Percentiles rank a stretch among this genome's conserved stretches.
These are phyloP conservation scores for Aspergillus sclerotioniger DNA, from an alignment of 495 filamentous ascomycete species.

Conservation along the genomic window DNA sequence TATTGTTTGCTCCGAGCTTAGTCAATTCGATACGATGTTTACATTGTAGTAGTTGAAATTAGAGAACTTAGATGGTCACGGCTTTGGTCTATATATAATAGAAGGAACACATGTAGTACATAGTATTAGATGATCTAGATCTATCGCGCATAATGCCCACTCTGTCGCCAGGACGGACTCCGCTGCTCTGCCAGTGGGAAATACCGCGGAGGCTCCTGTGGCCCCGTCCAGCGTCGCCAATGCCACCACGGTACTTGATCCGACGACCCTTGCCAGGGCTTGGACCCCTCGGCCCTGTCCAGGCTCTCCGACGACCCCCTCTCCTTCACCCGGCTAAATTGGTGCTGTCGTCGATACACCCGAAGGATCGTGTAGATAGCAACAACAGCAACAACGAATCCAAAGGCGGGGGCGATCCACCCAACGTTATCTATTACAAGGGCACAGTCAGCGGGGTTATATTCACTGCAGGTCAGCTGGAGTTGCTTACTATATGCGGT, in stretches of 20 bases:
- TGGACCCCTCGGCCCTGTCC: slow-evolving; percentile 22
- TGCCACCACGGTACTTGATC: slow-evolving; percentile 35
- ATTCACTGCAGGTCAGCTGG: not conserved
- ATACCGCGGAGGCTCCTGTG: slow-evolving; percentile 24
- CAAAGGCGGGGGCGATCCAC: slow-evolving; percentile 17
- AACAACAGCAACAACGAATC: slow-evolving; percentile 8
- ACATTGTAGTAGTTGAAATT: too few species aligned
- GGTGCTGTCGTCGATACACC: slow-evolving; percentile 16
- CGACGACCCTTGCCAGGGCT: slow-evolving; percentile 9
- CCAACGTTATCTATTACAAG: slow-evolving; percentile 9
- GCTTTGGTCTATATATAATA: too few species aligned
- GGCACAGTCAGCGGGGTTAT: slow-evolving; percentile 1
- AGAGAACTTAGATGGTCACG: too few species aligned
- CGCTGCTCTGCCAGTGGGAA: slow-evolving; percentile 30
- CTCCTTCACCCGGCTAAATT: slow-evolving; percentile 9
- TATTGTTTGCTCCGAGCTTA: too few species aligned
- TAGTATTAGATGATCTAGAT: not conserved
- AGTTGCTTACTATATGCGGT: slow-evolving; percentile 11
- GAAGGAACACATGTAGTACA: too few species aligned
- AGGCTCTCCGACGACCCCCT: slow-evolving; percentile 25
- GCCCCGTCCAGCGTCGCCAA: slow-evolving; percentile 31
- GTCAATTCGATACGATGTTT: too few species aligned
- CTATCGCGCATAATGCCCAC: slow-evolving; percentile 4
- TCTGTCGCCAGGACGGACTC: slow-evolving; percentile 1
- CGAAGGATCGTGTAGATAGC: slow-evolving; percentile 13